These are phyloP conservation scores for Cichorium intybus DNA, from an alignment of 140 eudicot genomes.

Conservation along the genomic window DNA sequence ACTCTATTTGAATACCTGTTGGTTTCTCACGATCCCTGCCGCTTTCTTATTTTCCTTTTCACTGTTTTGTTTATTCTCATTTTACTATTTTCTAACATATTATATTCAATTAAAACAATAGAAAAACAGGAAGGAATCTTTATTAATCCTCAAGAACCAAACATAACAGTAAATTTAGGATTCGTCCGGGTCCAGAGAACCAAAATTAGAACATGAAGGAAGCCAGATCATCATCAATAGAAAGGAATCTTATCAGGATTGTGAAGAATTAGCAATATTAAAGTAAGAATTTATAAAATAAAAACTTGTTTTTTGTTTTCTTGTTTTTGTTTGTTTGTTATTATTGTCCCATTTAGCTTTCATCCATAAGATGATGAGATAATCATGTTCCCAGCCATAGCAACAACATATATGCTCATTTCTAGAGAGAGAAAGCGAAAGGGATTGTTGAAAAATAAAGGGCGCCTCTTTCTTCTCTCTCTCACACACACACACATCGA, in stretches of 20 bases:
- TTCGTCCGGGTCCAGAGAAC: not conserved
- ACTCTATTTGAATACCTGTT: conserved; percentile 17
- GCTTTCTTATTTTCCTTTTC: conserved; percentile 14
- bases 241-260: not conserved
- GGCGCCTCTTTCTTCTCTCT: conserved; percentile 23
- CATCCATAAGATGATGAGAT: conserved; percentile 66
- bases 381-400: conserved; percentile 49
- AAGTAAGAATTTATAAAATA: conserved; percentile 6
- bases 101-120: not conserved
- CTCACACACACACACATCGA: conserved; percentile 38
- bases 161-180: not conserved
- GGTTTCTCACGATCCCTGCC: conserved; percentile 13
- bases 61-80: conserved; percentile 26
- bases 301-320: not conserved
- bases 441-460: conserved; percentile 24
- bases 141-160: not conserved
- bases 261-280: conserved; percentile 2
- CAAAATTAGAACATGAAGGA: not conserved
- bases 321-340: conserved; percentile 12
- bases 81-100: not conserved
- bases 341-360: conserved; percentile 4
- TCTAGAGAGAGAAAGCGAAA: conserved; percentile 33
- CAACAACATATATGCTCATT: conserved; percentile 33
- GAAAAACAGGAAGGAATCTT: not conserved
- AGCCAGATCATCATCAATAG: not conserved